Evolutionary conservation across 768 basidiomycete genomes (phyloP), one percentile per base, ranked within the genome.

Genomic region (Auriculariales sp.): DNA sequence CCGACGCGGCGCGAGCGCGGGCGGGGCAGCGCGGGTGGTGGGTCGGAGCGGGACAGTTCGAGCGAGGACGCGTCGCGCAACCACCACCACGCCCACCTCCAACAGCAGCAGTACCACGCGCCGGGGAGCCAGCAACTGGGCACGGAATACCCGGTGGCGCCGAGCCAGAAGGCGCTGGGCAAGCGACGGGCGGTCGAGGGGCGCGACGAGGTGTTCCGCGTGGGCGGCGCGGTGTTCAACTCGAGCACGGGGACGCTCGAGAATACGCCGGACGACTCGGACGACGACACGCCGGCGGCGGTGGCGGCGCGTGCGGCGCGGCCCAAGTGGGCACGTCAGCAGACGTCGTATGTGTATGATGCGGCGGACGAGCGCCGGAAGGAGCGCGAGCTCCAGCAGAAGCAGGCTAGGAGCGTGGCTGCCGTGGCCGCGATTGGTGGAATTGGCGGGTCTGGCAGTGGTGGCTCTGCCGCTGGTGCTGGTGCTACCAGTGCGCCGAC

Each of bases 151-250:
- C n/a, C 73, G n/a, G 57, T 70, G 10, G 71, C 72, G 54, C 91
- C 86, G 0, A 91, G 87, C 61, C 83, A 76, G 30, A 95, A 93
- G 62, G 89, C 91, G 3, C 72, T 92, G 2, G 91, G 91, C 15
- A 95, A 94, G 67, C 73, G 86, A 56, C 74, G 69, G 56, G 75
- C 81, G 14, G 63, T 79, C 7, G 77, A 76, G 74, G 79, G 54
- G 67, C 75, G 0, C 74, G n/a, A 80, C 53, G 78, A 79, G 48
- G 63, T 75, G 30, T 77, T 75, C 59, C 39, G 39, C 12, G 22
- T 24, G 22, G 22, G 12, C 14, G 12, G 17, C 36, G 39, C 17
- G 39, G 7, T 6, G 39, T 11, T 9, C 39, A 25, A 19, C 71
- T 71, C 54, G 68, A 71, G 31, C 68, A 71, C 42, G 56, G 56